A percentile compares a stretch with the other conserved stretches of the same genome.
These are phyloP conservation scores for Fusarium verticillioides DNA, from an alignment of 2,329 filamentous ascomycete species.

Conservation along the genomic window DNA sequence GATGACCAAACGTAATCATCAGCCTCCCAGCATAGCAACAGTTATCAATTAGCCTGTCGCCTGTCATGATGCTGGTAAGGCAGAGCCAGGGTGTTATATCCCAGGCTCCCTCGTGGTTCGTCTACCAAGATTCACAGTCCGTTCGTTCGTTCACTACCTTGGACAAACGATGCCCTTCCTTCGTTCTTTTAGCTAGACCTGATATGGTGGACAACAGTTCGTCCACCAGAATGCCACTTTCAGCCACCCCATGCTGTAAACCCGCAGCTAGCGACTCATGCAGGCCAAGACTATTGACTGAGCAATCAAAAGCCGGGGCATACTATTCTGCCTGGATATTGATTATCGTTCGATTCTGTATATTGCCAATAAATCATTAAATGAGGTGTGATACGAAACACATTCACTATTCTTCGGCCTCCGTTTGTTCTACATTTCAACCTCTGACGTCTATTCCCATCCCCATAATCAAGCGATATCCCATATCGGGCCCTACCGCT, in stretches of 20 bases:
- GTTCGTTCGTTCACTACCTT: not conserved
- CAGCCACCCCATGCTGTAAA: conserved; percentile 15
- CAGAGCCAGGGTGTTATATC: conserved; percentile 8
- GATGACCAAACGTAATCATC: not conserved
- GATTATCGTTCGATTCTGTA: conserved; percentile 12
- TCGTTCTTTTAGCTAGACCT: conserved; percentile 7
- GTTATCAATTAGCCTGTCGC: not conserved
- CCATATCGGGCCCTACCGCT: conserved; percentile 4
- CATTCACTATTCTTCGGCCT: not conserved
- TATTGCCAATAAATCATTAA: conserved; percentile 25
- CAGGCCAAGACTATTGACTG: conserved; percentile 24
- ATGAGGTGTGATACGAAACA: not conserved
- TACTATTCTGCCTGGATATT: not conserved
- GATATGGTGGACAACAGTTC: conserved; percentile 19
- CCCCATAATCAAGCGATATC: not conserved
- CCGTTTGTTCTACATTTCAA: not conserved
- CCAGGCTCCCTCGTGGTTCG: conserved; percentile 12
- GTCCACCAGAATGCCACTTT: conserved; percentile 3
- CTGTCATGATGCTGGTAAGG: conserved; percentile 9
- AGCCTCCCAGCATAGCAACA: not conserved
- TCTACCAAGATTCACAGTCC: not conserved
- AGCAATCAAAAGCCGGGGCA: conserved; percentile 7
- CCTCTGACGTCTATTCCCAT: not conserved
- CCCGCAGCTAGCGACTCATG: conserved; percentile 34
- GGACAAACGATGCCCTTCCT: not conserved